Evolutionary conservation across 495 filamentous ascomycete genomes (phyloP).

Genomic region (Penicillium turbatum): DNA sequence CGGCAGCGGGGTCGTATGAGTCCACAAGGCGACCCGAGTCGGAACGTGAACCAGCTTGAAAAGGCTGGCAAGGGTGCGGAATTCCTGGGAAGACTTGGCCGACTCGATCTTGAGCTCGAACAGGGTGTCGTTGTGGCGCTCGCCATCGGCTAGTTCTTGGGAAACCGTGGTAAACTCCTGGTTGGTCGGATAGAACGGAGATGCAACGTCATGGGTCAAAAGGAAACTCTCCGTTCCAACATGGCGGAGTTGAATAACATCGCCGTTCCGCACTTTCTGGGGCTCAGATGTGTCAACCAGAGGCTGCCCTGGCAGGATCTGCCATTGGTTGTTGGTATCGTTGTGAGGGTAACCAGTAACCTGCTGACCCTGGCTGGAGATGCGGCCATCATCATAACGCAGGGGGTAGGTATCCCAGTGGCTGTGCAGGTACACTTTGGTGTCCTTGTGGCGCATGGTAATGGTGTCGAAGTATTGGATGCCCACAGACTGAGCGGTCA

Average conservation of each 20-base stretch:
- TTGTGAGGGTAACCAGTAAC: constrained; percentile 98
- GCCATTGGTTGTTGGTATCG: constrained; percentile 98
- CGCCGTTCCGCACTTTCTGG: constrained; percentile 74
- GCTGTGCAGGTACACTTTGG: constrained; percentile 92
- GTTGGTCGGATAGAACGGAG: constrained; percentile 93
- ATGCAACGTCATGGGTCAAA: constrained; percentile 97
- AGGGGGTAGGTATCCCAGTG: constrained; percentile 86
- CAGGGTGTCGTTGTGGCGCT: constrained; percentile 81
- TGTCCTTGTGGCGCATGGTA: constrained; percentile 91
- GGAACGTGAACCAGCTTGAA: constrained; percentile 94
- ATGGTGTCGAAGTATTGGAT: constrained; percentile 90
- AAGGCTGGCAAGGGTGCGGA: constrained; percentile 82
- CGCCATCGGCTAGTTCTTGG: constrained; percentile 66
- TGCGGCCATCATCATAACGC: constrained; percentile 93
- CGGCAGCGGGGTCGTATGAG: constrained; percentile 84
- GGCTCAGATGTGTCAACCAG: constrained; percentile 48
- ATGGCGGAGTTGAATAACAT: constrained; percentile 84
- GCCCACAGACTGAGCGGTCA: constrained; percentile 77
- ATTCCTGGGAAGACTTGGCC: constrained; percentile 75
- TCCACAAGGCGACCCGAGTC: constrained; percentile 98
- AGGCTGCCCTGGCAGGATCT: constrained; percentile 68
- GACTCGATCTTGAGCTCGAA: constrained; percentile 91
- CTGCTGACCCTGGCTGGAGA: constrained; percentile 96
- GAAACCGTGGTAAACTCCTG: constrained; percentile 92
- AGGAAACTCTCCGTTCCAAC: constrained; percentile 82